Evolutionary conservation across 192 early-diverging fungal species (phyloP).

Genomic region (Rhizophagus sp.): DNA sequence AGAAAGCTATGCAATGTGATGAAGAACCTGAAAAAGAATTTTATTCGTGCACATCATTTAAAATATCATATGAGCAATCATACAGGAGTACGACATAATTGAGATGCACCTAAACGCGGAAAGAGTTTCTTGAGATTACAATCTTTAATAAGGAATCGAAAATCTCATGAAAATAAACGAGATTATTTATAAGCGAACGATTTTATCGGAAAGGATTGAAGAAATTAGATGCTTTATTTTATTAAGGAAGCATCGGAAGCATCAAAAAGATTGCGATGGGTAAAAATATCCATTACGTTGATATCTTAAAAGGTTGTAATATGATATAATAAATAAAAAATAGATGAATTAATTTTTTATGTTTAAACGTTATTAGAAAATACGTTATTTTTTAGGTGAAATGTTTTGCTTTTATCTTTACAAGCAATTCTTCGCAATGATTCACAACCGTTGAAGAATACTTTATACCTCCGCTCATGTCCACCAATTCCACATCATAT

Average conservation of each 20-base stretch:
- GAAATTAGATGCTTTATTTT: too few species aligned
- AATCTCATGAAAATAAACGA: not conserved
- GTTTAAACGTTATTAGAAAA: too few species aligned
- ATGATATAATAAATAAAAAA: too few species aligned
- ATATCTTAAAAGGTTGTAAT: too few species aligned
- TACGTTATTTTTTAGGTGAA: not conserved
- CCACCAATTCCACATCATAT: conserved; percentile 22
- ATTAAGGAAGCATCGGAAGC: too few species aligned
- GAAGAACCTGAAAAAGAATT: not conserved
- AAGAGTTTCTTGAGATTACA: not conserved
- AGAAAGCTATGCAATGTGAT: not conserved
- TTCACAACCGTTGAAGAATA: not conserved
- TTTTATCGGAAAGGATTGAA: too few species aligned
- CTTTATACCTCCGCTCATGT: not conserved
- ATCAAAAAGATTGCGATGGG: too few species aligned
- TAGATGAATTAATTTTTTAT: too few species aligned
- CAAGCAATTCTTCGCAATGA: conserved; percentile 3
- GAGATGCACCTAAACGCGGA: not conserved
- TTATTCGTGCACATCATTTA: not conserved
- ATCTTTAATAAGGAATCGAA: not conserved
- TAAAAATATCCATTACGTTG: too few species aligned
- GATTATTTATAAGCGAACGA: not conserved
- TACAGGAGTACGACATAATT: not conserved
- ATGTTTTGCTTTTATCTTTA: not conserved
- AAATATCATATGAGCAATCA: not conserved